Conservation (phyloP, 2,329 filamentous ascomycete species). For the Penicillium sp. region DNA sequence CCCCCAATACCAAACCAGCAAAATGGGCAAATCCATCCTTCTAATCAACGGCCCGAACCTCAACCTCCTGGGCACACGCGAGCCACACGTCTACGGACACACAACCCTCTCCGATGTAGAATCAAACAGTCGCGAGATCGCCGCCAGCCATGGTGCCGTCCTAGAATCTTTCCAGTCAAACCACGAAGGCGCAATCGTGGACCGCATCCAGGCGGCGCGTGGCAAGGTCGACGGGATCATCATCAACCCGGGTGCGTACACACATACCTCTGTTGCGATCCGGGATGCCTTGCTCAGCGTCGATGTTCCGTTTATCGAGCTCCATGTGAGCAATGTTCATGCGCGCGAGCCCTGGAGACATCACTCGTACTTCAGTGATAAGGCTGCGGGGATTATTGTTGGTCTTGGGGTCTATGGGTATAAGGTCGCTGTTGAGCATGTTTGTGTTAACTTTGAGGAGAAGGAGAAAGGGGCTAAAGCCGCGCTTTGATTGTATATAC, state of each 20-base stretch:
- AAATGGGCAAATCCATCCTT: constrained; percentile 53
- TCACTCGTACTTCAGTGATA: constrained; percentile 71
- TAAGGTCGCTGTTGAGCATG: constrained; percentile 57
- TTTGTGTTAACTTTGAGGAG: constrained; percentile 37
- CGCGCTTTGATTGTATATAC: constrained; percentile 7
- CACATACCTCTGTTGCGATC: constrained; percentile 72
- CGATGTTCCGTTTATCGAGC: constrained; percentile 69
- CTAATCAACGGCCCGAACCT: constrained; percentile 81
- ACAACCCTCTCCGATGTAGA: constrained; percentile 65
- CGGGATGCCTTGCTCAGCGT: constrained; percentile 71
- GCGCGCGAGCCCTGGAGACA: constrained; percentile 65
- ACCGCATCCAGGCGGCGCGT: constrained; percentile 68
- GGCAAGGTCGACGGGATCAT: constrained; percentile 58
- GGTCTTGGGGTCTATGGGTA: constrained; percentile 65
- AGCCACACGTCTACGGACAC: constrained; percentile 70
- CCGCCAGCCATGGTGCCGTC: constrained; percentile 46
- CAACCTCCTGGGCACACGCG: constrained; percentile 72
- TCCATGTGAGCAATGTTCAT: constrained; percentile 76
- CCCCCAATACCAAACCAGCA: not conserved
- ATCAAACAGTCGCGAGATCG: constrained; percentile 48
- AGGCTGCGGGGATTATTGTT: constrained; percentile 70
- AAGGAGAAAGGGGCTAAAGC: constrained; percentile 27
- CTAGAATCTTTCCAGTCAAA: constrained; percentile 70
- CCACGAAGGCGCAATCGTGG: constrained; percentile 71
- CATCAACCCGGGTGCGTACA: constrained; percentile 73